Percentiles rank a stretch among this genome's conserved stretches.
These are phyloP conservation scores for Geosmithia morbida DNA, from an alignment of 2,329 filamentous ascomycete species.

Conservation along the genomic window DNA sequence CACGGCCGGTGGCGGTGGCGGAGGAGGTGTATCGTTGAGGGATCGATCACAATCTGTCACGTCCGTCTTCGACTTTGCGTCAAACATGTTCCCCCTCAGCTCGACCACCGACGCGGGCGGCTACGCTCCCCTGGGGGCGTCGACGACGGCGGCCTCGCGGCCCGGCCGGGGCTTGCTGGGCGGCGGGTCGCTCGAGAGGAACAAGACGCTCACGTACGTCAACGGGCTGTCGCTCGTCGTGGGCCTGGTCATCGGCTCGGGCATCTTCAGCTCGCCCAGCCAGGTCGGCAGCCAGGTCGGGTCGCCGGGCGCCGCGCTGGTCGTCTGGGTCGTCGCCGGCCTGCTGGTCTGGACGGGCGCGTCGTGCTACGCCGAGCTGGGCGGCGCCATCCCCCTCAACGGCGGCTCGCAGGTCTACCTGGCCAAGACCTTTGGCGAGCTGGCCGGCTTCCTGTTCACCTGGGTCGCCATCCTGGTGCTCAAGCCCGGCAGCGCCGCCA, in stretches of 20 bases:
- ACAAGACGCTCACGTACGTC: constrained; percentile 89
- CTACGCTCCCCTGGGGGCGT: constrained; percentile 76
- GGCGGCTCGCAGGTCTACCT: constrained; percentile 90
- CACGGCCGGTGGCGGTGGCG: constrained; percentile 12
- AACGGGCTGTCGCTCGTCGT: constrained; percentile 88
- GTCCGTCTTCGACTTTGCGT: constrained; percentile 91
- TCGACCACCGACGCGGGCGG: constrained; percentile 56
- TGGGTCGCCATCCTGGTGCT: constrained; percentile 92
- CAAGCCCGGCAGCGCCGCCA: constrained; percentile 85
- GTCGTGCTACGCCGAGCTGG: constrained; percentile 87
- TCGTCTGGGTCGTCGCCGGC: constrained; percentile 90
- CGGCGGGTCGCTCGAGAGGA: constrained; percentile 79
- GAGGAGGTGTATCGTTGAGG: constrained; percentile 4
- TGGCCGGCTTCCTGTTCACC: constrained; percentile 86
- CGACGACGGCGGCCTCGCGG: constrained; percentile 37
- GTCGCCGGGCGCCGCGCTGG: constrained; percentile 74
- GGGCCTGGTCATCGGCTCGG: constrained; percentile 87
- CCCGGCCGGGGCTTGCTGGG: constrained; percentile 37
- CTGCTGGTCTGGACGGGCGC: constrained; percentile 91
- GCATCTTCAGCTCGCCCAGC: constrained; percentile 89
- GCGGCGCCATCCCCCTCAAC: constrained; percentile 89
- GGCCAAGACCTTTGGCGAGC: constrained; percentile 89
- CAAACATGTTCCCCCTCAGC: constrained; percentile 81
- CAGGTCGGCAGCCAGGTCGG: constrained; percentile 87
- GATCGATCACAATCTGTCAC: constrained; percentile 74